A percentile compares a stretch with the other conserved stretches of the same genome.
These are phyloP conservation scores for Tubosaeta sp. DNA, from an alignment of 768 basidiomycete species.

Conservation along the genomic window DNA sequence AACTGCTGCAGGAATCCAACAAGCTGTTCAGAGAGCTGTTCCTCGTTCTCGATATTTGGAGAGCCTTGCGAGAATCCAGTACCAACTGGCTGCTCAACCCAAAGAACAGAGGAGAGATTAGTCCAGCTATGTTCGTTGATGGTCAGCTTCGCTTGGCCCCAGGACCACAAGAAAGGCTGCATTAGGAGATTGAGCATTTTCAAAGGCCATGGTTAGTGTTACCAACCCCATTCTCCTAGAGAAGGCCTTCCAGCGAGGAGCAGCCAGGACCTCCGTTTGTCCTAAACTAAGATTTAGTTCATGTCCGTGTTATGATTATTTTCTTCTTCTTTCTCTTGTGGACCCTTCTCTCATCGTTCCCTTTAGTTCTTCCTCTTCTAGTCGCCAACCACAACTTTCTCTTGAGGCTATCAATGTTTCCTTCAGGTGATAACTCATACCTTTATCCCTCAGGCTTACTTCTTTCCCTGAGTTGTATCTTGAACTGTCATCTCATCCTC, in stretches of 20 bases:
- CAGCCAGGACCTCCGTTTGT: conserved; percentile 81
- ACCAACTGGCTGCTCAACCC: conserved; percentile 77
- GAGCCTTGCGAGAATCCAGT: conserved; percentile 72
- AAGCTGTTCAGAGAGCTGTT: conserved; percentile 52
- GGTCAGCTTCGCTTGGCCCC: conserved; percentile 59
- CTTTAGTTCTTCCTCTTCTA: no score
- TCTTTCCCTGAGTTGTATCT: no score
- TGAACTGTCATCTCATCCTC: no score
- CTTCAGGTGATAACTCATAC: no score
- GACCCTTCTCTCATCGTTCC: no score
- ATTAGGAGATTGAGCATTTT: background rate
- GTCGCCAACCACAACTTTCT: no score
- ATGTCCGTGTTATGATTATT: no score
- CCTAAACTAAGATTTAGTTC: conserved; percentile 34
- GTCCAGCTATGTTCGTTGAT: conserved; percentile 73
- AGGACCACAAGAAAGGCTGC: conserved; percentile 65
- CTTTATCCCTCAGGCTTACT: no score
- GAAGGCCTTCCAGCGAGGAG: conserved; percentile 64
- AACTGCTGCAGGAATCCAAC: conserved; percentile 69
- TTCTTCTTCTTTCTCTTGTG: no score
- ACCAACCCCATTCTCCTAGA: conserved; percentile 73
- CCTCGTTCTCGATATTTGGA: conserved; percentile 57
- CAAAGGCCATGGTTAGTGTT: conserved; percentile 12
- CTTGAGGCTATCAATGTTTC: no score
- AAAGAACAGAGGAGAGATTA: conserved; percentile 69